These are phyloP conservation scores for Auricularia sp. DNA, from an alignment of 768 basidiomycete species.

Conservation along the genomic window DNA sequence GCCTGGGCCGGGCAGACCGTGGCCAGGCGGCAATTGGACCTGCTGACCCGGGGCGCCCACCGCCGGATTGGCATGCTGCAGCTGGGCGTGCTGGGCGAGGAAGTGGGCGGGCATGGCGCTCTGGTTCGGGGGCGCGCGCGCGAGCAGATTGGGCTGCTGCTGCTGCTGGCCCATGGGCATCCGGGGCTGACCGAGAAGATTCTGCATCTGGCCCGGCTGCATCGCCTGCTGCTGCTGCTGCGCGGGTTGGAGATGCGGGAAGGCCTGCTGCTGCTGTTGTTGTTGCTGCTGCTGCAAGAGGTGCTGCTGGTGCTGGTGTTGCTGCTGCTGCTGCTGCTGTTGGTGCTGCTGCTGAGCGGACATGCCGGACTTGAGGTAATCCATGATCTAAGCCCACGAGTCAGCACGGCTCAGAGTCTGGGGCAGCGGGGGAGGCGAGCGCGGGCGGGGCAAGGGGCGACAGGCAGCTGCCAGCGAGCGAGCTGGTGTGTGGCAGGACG, in stretches of 20 bases:
- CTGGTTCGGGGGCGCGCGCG: background rate
- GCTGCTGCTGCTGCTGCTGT: constrained; percentile 1
- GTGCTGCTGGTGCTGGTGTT: background rate
- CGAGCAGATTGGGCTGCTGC: background rate
- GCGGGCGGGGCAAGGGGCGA: background rate
- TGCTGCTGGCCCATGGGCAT: background rate
- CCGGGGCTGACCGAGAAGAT: background rate
- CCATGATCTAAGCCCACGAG: background rate
- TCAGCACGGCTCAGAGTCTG: background rate
- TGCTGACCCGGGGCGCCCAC: background rate
- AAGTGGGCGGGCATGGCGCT: background rate
- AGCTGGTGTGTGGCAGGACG: background rate
- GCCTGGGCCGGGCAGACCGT: background rate
- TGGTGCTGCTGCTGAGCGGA: background rate
- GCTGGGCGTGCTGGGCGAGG: background rate
- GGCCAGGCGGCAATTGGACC: background rate
- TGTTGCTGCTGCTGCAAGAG: constrained; percentile 1
- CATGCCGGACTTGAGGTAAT: background rate
- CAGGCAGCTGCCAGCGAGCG: background rate
- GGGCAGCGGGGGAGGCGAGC: background rate
- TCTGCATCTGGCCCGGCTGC: background rate
- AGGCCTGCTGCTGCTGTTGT: background rate
- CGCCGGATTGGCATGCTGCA: background rate
- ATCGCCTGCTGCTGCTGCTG: background rate
- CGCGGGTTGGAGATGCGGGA: background rate